Percentiles rank a stretch among this genome's conserved stretches.
Conservation (phyloP, 805 yeast genomes). For the Clavispora fructus region DNA sequence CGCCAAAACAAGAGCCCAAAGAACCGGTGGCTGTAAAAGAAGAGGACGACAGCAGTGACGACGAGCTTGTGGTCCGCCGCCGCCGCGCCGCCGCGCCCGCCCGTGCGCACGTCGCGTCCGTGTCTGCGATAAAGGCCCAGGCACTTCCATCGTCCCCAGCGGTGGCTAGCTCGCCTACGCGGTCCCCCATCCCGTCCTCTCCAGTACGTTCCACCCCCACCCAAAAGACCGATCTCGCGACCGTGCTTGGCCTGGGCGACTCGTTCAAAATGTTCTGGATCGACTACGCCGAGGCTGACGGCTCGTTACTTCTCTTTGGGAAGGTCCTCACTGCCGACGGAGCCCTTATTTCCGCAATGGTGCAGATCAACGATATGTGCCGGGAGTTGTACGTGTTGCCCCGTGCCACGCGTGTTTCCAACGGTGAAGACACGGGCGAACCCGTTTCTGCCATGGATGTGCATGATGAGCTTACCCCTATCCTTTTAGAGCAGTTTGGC, state of each 20-base stretch:
- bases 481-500: slow-evolving; percentile 59
- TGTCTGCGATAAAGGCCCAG: slow-evolving; percentile 33
- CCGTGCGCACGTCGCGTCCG: slow-evolving; percentile 35
- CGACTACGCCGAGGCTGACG: slow-evolving; percentile 78
- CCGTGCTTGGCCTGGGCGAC: slow-evolving; percentile 17
- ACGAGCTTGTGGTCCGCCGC: slow-evolving; percentile 49
- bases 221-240: slow-evolving; percentile 1
- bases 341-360: slow-evolving; percentile 62
- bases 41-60: slow-evolving; percentile 50
- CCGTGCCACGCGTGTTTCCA: slow-evolving; percentile 39
- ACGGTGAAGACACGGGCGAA: slow-evolving; percentile 36
- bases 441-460: slow-evolving; percentile 57
- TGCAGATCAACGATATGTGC: slow-evolving; percentile 64
- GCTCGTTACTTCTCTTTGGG: slow-evolving; percentile 71
- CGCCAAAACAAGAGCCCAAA: background rate
- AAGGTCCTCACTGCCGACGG: slow-evolving; percentile 61
- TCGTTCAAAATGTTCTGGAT: slow-evolving; percentile 79
- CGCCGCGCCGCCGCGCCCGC: slow-evolving; percentile 44
- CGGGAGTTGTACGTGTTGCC: slow-evolving; percentile 81
- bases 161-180: slow-evolving; percentile 1
- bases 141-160: slow-evolving; percentile 21
- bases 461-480: slow-evolving; percentile 67
- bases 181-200: slow-evolving; percentile 15
- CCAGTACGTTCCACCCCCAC: background rate
- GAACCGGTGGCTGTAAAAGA: slow-evolving; percentile 11